Percentiles rank a stretch among this genome's conserved stretches.
Evolutionary conservation across 2,329 filamentous ascomycete genomes (phyloP).

Genomic region (Zalaria obscura): DNA sequence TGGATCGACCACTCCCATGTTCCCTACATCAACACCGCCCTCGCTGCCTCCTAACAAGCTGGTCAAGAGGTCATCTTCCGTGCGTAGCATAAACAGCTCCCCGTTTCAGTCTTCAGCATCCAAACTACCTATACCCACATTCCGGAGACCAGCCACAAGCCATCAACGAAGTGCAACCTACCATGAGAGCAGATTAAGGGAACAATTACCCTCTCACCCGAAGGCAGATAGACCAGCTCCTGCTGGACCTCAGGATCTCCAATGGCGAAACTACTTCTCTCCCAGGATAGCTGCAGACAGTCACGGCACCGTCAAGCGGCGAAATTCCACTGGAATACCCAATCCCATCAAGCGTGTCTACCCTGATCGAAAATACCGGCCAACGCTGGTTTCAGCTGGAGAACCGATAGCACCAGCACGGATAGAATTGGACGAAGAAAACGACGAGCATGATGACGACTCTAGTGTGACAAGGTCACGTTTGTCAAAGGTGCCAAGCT

Average conservation of each 20-base stretch:
- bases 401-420: slow-evolving; percentile 11
- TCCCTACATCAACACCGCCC: slow-evolving; percentile 23
- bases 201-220: neutral
- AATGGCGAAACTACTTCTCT: slow-evolving; percentile 20
- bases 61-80: slow-evolving; percentile 56
- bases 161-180: slow-evolving; percentile 63
- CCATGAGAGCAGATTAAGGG: slow-evolving; percentile 23
- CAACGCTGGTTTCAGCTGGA: slow-evolving; percentile 16
- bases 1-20: slow-evolving; percentile 49
- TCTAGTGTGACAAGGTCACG: neutral
- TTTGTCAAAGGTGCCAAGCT: neutral
- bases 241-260: slow-evolving; percentile 6
- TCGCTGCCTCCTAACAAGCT: slow-evolving; percentile 55
- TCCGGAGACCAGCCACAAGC: slow-evolving; percentile 64
- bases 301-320: slow-evolving; percentile 7
- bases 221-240: neutral
- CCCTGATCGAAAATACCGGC: slow-evolving; percentile 20
- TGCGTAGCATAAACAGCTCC: slow-evolving; percentile 31
- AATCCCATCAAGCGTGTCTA: slow-evolving; percentile 21
- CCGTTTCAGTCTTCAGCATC: slow-evolving; percentile 37
- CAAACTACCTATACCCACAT: slow-evolving; percentile 48
- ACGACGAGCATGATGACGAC: neutral
- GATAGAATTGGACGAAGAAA: slow-evolving; percentile 13
- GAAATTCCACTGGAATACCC: slow-evolving; percentile 19
- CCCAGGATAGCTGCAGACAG: slow-evolving; percentile 12